Evolutionary conservation across 352 stramenopile genomes (phyloP).

Genomic region (Pythium scleroteichum): DNA sequence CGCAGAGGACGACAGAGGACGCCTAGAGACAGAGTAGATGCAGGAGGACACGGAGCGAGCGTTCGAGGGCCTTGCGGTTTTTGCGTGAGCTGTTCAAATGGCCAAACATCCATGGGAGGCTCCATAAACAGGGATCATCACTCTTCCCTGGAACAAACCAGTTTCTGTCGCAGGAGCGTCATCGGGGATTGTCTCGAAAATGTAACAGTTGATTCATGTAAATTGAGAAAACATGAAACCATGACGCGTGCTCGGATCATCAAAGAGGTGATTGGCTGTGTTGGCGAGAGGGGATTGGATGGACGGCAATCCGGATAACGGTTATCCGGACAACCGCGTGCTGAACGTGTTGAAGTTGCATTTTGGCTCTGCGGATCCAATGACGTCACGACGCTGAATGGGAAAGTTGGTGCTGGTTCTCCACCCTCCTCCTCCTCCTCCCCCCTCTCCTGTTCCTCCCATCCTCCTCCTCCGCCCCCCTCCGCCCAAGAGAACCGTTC

Average conservation of each 20-base stretch:
- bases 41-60: background rate
- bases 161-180: conserved; percentile 10
- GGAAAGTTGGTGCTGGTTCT: background rate
- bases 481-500: too few relatives aligned
- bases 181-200: background rate
- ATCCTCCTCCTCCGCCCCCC: too few relatives aligned
- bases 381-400: conserved; percentile 21
- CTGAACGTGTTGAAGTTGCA: conserved; percentile 27
- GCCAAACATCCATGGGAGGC: conserved; percentile 20
- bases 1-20: background rate
- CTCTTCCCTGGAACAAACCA: background rate
- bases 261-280: too few relatives aligned
- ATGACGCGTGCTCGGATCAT: too few relatives aligned
- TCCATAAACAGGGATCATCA: conserved; percentile 29
- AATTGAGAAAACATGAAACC: background rate
- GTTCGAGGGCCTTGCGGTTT: background rate
- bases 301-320: conserved; percentile 17
- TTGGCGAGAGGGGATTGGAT: too few relatives aligned
- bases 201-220: background rate
- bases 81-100: conserved; percentile 14
- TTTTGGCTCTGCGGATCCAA: conserved; percentile 13
- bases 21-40: background rate
- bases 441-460: too few relatives aligned
- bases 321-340: conserved; percentile 14
- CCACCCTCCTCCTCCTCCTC: background rate